A percentile compares a stretch with the other conserved stretches of the same genome.
Evolutionary conservation across 129 eudicot genomes (phyloP).

Genomic region (Escallonia herrerae): DNA sequence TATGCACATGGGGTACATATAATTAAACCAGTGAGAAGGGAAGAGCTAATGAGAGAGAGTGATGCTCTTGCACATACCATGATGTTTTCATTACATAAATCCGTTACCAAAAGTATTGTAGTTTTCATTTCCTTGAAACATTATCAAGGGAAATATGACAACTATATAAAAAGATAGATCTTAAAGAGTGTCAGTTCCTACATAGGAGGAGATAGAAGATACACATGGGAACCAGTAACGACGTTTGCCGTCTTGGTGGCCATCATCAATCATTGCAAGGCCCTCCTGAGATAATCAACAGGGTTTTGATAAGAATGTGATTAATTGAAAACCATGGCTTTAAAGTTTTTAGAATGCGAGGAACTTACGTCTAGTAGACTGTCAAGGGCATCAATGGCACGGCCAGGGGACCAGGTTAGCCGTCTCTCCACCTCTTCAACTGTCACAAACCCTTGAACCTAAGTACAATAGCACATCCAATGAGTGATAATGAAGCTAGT

Average conservation of each 20-base stretch:
- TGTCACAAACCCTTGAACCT: slow-evolving; percentile 92
- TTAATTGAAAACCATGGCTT: neutral
- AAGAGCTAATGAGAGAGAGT: too few relatives aligned
- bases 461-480: slow-evolving; percentile 8
- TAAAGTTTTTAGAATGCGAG: neutral
- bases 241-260: slow-evolving; percentile 72
- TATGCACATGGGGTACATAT: neutral
- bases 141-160: too few relatives aligned
- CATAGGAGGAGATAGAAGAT: slow-evolving; percentile 75
- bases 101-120: neutral
- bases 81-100: neutral
- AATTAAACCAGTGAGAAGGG: neutral
- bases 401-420: slow-evolving; percentile 86
- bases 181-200: slow-evolving; percentile 44
- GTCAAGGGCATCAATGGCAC: slow-evolving; percentile 93
- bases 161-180: too few relatives aligned
- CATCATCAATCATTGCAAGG: slow-evolving; percentile 97
- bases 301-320: neutral
- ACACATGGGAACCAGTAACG: slow-evolving; percentile 96
- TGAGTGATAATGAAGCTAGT: neutral
- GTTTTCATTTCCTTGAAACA: too few relatives aligned
- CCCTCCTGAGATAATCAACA: slow-evolving; percentile 58
- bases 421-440: slow-evolving; percentile 83
- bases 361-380: slow-evolving; percentile 68
- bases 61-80: neutral